Evolutionary conservation across 1,284 basidiomycete species (phyloP), one percentile per base, ranked within the genome.

Genomic region (Ustilago trichophora): DNA sequence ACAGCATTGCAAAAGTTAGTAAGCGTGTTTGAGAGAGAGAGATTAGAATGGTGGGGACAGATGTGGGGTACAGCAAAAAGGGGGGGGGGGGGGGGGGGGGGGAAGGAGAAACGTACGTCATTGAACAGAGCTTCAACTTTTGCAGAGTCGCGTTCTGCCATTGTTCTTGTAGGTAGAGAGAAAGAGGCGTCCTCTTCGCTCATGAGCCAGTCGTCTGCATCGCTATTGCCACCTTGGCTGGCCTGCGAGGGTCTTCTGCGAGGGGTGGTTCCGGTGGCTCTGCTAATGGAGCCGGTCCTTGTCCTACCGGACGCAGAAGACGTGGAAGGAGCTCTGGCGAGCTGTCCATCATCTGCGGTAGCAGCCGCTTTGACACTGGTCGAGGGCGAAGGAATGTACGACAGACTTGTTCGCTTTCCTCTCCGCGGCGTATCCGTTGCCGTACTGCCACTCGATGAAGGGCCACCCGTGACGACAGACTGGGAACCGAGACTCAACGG

Each of bases 181-280:
- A 25, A 26, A 16, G 41, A 29, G 4, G 45, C 38, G 4, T 73
- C 72, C 2, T 73, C 59, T 22, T 70, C 63, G 40, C 40, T 51
- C 63, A 68, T 60, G 4, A 73, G 52, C 72, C 72, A 73, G 36
- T 73, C 72, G 34, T 72, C 72, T 15, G 38, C 50, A 36, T 70
- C 63, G 37, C 41, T 59, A 13, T 22, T 40, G 6, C 29, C 38
- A 6, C 33, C 40, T 9, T 53, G 45, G 0, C 13, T 29, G 27
- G 58, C 40, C 24, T 52, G 55, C 0, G 53, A 63, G 6, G 51
- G 51, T 31, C 36, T 42, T 10, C 66, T 50, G 2, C 66, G 49
- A 2, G 22, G 36, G 6, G 36, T 11, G 16, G 34, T 12, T 4
- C 19, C 41, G 3, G 37, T 32, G 1, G 57, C 46, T 22, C 48